Evolutionary conservation across 2,329 filamentous ascomycete genomes (phyloP).

Genomic region (Gaeumannomyces tritici): DNA sequence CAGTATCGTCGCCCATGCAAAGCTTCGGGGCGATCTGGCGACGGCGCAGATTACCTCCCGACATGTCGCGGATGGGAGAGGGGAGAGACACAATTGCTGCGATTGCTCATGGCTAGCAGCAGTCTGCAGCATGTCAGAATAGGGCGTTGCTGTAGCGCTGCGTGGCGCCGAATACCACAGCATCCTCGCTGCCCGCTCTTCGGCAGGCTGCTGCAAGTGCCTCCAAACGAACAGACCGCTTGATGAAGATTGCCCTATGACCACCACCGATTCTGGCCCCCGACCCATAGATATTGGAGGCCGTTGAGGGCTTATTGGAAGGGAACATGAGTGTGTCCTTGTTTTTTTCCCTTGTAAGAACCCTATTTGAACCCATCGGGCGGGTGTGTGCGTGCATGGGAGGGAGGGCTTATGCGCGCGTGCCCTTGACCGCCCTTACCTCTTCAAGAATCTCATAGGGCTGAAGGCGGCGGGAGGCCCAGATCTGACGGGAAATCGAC

Average conservation of each 20-base stretch:
- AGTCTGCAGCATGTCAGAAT: not conserved
- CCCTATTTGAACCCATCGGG: not conserved
- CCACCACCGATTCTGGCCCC: not conserved
- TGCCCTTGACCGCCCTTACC: not conserved
- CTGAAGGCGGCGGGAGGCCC: not conserved
- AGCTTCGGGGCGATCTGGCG: not conserved
- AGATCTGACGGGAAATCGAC: not conserved
- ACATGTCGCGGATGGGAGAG: not conserved
- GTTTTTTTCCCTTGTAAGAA: not conserved
- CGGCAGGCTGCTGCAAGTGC: not conserved
- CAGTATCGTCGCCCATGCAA: no score
- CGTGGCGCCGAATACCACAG: not conserved
- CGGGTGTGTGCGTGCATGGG: not conserved
- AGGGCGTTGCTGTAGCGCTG: not conserved
- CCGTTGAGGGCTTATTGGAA: not conserved
- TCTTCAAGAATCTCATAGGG: not conserved
- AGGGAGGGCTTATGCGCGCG: not conserved
- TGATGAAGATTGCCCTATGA: not conserved
- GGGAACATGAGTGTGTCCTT: not conserved
- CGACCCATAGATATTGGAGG: not conserved
- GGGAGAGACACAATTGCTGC: not conserved
- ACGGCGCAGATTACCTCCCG: no score
- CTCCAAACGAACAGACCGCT: not conserved
- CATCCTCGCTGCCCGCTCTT: not conserved
- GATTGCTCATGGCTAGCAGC: not conserved